Evolutionary conservation across 2,329 filamentous ascomycete genomes (phyloP), one percentile per base, ranked within the genome.

Genomic region (Berkeleyomyces basicola): DNA sequence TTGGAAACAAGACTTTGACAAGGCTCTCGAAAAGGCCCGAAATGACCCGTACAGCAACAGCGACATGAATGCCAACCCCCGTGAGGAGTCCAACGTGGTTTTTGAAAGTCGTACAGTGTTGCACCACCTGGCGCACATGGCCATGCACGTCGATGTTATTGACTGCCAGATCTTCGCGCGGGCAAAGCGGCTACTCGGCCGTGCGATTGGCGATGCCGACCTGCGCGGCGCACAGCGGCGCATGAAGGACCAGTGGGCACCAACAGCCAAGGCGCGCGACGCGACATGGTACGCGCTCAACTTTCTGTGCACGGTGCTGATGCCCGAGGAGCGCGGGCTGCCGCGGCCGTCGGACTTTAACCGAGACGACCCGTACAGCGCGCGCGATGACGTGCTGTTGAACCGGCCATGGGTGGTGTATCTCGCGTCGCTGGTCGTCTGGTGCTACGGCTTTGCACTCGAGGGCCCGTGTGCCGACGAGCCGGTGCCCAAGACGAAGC

Each of bases 351-450:
- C 72, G 63, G 71, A 70, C 62, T 63, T 64, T 36, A 71, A 74
- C 14, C 70, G 68, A 33, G 68, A 68, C 6, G 69, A 67, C 3
- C 72, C 79, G 5, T 99, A 97, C 72, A 86, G 84, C 16, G 90
- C 91, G 0, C 82, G 90, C 23, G 88, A 96, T 68, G 93, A 99
- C 69, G 87, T 90, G 61, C 79, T 96, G 1, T 80, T 97, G 65
- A 95, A 97, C 70, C 81, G 93, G 14, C 89, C 92, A 0, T 99
- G 93, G 92, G 90, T 96, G 9, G 77, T 97, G 60, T 99, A 96
- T 73, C 95, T 96, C 70, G 89, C 93, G 0, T 85, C 86, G 0
- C 79, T 99, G 11, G 89, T 96, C 31, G 88, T 97, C 0, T 99
- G 93, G 93, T 90, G 85, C 65, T 99, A 97, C 69, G 92, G 91